Evolutionary conservation across 345 rosid genomes (phyloP), one percentile per base, ranked within the genome.

Genomic region (Cardamine chenopodiifolia): DNA sequence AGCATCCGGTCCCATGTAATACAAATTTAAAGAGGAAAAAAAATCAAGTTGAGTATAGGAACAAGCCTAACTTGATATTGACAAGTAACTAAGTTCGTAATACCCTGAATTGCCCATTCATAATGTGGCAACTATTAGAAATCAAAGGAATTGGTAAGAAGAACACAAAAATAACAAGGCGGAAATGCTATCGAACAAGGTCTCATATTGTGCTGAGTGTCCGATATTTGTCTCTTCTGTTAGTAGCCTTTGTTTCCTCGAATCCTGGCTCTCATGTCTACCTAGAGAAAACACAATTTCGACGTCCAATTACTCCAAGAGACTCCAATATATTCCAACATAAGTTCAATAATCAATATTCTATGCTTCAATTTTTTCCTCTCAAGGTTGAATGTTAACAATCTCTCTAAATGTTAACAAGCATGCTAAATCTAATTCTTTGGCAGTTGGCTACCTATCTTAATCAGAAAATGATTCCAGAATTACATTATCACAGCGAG

Each of bases 241-340:
- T 81, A 91, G 78, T 94, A 94, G 48, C 96, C 98, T 75, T 91
- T 91, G 89, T 91, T 94, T 78, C 98, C 98, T 37, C 93, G 89
- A 42, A 91, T 94, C 83, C 98, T 83, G 32, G 97, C 96, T 83
- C 97, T 87, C 98, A 91, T 94, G 80, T 94, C 98, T 80, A 91
- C 95, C 94, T 94, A 80, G 49, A 53, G 20, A 29, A 55, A 17
- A 48, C 40, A 70, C 13, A 49, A 50, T 55, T 60, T 15, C 23
- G 0, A 45, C 35, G 4, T 32, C 20, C 45, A 52, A 26, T 35
- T 35, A 72, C 40, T 54, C 57, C 32, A 68, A 68, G 5, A 44
- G 0, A 55, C 4, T 39, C 22, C 56, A 26, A 75, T 50, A 11
- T 15, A 19, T 50, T 14, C 61, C 15, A 22, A 7, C 52, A 55